Base-by-base conservation (phyloP, 2,329 filamentous ascomycete genomes). In the Exophiala sp. region DNA sequence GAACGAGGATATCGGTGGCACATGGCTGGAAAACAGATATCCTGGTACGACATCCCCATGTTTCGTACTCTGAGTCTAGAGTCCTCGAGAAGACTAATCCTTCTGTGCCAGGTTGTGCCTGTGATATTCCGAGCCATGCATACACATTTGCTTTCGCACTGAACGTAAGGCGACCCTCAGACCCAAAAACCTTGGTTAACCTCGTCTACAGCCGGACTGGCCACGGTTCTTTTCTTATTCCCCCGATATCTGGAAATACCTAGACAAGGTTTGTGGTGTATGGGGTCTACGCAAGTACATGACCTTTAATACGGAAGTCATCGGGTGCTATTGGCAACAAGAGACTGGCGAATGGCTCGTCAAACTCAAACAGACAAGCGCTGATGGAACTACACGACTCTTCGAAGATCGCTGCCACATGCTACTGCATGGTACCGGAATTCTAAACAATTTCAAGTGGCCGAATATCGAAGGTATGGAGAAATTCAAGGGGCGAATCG, bases 211-310 rank as follows among this genome's bases (percentile, higher is more conserved):
- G 53, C 72, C 74, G 1, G 74, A 78, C 57, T 78, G 75, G 75
- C 71, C 74, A 3, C 68, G 71, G 5, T 75, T 74, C 67, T 77
- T 75, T 61, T 74, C 72, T 7, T 72, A 74, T 58, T 69, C 72
- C 1, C 67, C 70, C 1, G 75, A 78, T 47, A 78, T 78, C 50
- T 73, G 72, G 64, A 69, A 71, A 41, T 80, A 80, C 55, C 69
- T 80, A 0, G 64, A 74, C 51, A 76, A 75, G 57, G 74, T 80
- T 12, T 75, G 73, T 59, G 67, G 78, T 3, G 71, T 69, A 0
- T 79, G 78, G 52, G 75, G 72, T 40, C 66, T 80, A 3, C 69
- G 73, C 40, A 78, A 79, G 56, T 78, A 78, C 63, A 80, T 80
- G 75, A 75, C 65, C 2, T 79, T 80, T 66, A 73, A 76, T 51